These are phyloP conservation scores for Xerocomus nothofagi DNA, from an alignment of 1,284 basidiomycete genomes.

Conservation along the genomic window DNA sequence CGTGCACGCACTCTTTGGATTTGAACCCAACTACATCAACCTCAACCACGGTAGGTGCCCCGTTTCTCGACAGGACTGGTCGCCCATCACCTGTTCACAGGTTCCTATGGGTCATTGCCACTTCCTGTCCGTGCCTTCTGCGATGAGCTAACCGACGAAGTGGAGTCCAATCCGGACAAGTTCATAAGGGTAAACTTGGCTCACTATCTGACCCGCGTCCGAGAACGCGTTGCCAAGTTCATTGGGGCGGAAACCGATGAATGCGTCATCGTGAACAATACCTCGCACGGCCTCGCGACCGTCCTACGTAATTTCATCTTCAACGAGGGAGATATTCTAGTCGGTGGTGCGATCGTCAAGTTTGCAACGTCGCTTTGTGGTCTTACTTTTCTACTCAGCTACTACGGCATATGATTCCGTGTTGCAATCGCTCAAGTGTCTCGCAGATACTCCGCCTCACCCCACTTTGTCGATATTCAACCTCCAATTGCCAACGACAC, in stretches of 20 bases:
- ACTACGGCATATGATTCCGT: conserved; percentile 70
- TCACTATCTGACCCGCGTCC: conserved; percentile 36
- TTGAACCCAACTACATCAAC: conserved; percentile 58
- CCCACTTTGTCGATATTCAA: conserved; percentile 52
- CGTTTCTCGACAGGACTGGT: neutral
- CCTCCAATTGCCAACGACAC: conserved; percentile 65
- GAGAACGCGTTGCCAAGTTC: conserved; percentile 56
- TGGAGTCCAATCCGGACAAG: conserved; percentile 64
- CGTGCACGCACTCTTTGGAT: conserved; percentile 51
- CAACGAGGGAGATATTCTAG: conserved; percentile 47
- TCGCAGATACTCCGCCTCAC: conserved; percentile 58
- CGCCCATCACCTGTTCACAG: conserved; percentile 34
- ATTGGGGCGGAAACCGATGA: conserved; percentile 63
- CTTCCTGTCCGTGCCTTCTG: conserved; percentile 55
- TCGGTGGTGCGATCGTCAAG: conserved; percentile 34
- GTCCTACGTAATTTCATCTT: conserved; percentile 61
- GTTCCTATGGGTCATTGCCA: conserved; percentile 71
- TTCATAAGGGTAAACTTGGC: conserved; percentile 53
- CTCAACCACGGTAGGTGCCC: conserved; percentile 58
- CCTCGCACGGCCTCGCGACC: conserved; percentile 67
- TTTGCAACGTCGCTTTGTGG: neutral
- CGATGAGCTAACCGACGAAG: conserved; percentile 44
- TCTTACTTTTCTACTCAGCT: conserved; percentile 39
- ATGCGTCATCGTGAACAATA: conserved; percentile 65
- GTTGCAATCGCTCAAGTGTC: conserved; percentile 53